Percentiles rank a stretch among this genome's conserved stretches.
These are phyloP conservation scores for Monilinia fructigena DNA, from an alignment of 2,329 filamentous ascomycete species.

Conservation along the genomic window DNA sequence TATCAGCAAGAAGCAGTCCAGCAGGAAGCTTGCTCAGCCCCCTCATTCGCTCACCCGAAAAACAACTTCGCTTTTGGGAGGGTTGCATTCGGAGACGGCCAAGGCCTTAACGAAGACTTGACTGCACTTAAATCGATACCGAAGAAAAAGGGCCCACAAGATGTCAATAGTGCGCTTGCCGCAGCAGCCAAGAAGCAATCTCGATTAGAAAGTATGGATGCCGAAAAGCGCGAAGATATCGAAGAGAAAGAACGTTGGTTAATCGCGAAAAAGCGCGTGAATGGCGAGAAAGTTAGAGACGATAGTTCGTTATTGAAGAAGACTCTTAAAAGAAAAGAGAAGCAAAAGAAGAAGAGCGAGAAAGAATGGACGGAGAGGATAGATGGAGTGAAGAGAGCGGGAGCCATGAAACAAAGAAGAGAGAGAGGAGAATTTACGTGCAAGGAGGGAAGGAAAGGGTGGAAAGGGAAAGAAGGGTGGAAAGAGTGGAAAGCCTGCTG, in stretches of 20 bases:
- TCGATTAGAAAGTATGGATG: constrained; percentile 71
- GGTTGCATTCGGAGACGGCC: constrained; percentile 85
- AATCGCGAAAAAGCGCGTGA: constrained; percentile 81
- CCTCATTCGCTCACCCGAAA: constrained; percentile 50
- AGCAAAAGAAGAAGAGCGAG: constrained; percentile 85
- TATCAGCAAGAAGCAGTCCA: constrained; percentile 60
- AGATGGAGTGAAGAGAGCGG: constrained; percentile 70
- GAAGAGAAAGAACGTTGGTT: constrained; percentile 94
- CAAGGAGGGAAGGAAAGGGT: constrained; percentile 73
- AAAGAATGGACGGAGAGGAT: constrained; percentile 78
- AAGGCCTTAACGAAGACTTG: constrained; percentile 71
- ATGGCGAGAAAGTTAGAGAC: constrained; percentile 86
- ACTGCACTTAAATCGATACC: constrained; percentile 60
- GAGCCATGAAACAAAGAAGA: constrained; percentile 78
- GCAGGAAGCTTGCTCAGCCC: constrained; percentile 54
- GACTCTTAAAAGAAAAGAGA: constrained; percentile 89
- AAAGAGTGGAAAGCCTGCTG: constrained; percentile 50
- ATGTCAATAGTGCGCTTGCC: constrained; percentile 81
- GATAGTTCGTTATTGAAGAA: constrained; percentile 88
- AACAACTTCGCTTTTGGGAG: constrained; percentile 86
- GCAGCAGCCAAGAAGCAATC: constrained; percentile 84
- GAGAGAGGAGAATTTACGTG: constrained; percentile 73
- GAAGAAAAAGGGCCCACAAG: constrained; percentile 79
- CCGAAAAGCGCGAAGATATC: constrained; percentile 78
- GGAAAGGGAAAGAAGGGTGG: constrained; percentile 56